Conservation (phyloP, 352 stramenopile genomes). For the Globisporangium nagaii region DNA sequence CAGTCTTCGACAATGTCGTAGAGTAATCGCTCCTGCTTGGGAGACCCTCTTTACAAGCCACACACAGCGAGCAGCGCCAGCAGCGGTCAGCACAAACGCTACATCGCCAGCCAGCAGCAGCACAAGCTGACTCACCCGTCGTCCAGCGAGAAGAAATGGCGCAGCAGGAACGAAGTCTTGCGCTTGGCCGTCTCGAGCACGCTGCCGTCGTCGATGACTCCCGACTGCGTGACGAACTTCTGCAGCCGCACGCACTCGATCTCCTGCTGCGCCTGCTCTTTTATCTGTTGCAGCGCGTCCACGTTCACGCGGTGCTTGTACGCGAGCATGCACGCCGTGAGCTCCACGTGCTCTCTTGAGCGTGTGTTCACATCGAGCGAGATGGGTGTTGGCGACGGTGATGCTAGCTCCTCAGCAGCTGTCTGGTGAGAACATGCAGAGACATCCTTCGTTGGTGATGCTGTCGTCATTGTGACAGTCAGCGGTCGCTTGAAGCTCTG, state of each 20-base stretch:
- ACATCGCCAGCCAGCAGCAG: neutral
- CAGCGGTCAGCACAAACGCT: too few relatives aligned
- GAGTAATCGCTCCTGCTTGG: constrained; percentile 35
- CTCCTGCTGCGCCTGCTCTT: constrained; percentile 26
- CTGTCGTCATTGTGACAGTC: neutral
- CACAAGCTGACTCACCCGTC: constrained; percentile 10
- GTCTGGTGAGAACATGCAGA: neutral
- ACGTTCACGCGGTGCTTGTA: constrained; percentile 62
- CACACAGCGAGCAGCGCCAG: neutral
- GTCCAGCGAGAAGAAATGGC: constrained; percentile 65
- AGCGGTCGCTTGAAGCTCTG: constrained; percentile 4
- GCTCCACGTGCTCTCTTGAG: constrained; percentile 53
- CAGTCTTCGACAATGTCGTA: constrained; percentile 67
- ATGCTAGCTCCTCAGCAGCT: neutral
- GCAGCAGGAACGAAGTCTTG: constrained; percentile 67
- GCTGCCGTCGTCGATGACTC: constrained; percentile 34
- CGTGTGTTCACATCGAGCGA: constrained; percentile 19
- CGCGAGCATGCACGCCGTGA: constrained; percentile 64
- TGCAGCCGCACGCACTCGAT: constrained; percentile 35
- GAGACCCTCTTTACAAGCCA: constrained; percentile 5
- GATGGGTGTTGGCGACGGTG: neutral
- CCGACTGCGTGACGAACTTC: constrained; percentile 31
- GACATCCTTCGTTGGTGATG: neutral
- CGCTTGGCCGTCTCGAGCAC: constrained; percentile 38
- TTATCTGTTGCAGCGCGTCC: constrained; percentile 38